Base-by-base conservation (phyloP, 2,329 filamentous ascomycete genomes). In the Emmonsiellopsis sp. region DNA sequence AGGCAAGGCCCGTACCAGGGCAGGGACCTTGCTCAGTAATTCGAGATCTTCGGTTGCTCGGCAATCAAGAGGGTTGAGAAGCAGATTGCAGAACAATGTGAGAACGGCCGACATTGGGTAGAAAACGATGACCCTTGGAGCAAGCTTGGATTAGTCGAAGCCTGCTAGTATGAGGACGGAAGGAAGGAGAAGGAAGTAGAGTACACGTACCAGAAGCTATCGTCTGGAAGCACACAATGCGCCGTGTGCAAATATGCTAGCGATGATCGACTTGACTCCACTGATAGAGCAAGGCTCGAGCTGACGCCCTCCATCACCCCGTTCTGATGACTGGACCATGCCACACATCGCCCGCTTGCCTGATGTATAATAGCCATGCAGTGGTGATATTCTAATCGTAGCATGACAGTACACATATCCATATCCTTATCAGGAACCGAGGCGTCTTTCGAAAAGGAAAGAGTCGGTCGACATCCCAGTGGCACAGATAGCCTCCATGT, bases 191-290 rank as follows among this genome's bases (percentile, higher is more conserved):
- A 42, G 34, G 37, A 42, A 42, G 33, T 21, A 44, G 3, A 27
- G 5, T 27, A 27, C 21, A 59, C 71, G 57, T 64, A 78, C 76
- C 76, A 79, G 57, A 81, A 80, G 9, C 74, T 70, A 43, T 77
- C 74, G 1, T 71, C 68, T 0, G 71, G 67, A 1, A 81, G 61
- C 0, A 69, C 68, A 44, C 72, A 64, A 2, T 72, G 68, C 0
- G 74, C 71, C 0, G 69, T 68, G 27, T 70, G 64, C 2, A 81
- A 58, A 48, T 76, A 81, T 2, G 75, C 64, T 2, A 82, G 60
- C 0, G 77, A 80, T 0, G 78, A 79, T 4, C 80, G 74, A 56
- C 78, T 80, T 0, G 79, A 79, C 52, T 82, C 77, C 0, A 82
- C 68, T 0, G 78, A 76, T 2, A 82, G 62, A 1, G 74, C 74